Evolutionary conservation across 805 yeast genomes (phyloP).

Genomic region (Monosporozyma unispora): DNA sequence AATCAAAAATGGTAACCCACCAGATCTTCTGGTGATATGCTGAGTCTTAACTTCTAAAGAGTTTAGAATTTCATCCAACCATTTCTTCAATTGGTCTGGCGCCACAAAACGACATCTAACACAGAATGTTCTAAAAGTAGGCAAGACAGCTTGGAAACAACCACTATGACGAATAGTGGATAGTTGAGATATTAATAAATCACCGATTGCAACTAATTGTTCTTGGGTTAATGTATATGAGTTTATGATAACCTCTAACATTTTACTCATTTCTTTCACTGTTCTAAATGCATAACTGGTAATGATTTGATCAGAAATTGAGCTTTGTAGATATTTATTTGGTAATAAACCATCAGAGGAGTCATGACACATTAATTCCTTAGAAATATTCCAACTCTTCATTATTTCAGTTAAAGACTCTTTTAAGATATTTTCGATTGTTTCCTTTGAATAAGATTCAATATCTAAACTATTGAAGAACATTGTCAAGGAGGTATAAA

Average conservation of each 20-base stretch:
- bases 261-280: constrained; percentile 59
- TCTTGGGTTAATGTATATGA: constrained; percentile 20
- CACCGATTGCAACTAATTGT: constrained; percentile 35
- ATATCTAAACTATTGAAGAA: constrained; percentile 29
- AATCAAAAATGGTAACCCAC: constrained; percentile 77
- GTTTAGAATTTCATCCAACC: constrained; percentile 52
- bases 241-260: constrained; percentile 41
- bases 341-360: constrained; percentile 64
- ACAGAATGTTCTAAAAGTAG: constrained; percentile 66
- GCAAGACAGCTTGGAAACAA: constrained; percentile 82
- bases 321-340: constrained; percentile 33
- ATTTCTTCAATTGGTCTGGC: constrained; percentile 37
- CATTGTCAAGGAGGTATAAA: constrained; percentile 48
- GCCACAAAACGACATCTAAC: constrained; percentile 38
- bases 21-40: constrained; percentile 79
- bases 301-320: constrained; percentile 37
- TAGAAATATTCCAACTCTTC: constrained; percentile 30
- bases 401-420: constrained; percentile 11
- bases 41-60: constrained; percentile 51
- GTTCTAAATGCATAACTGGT: constrained; percentile 76
- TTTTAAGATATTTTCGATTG: constrained; percentile 1
- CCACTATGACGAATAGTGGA: constrained; percentile 79
- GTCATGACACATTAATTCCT: constrained; percentile 49
- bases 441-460: neutral
- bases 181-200: constrained; percentile 54